Conservation (phyloP, 352 stramenopile species). For the Pythium myriotylum region DNA sequence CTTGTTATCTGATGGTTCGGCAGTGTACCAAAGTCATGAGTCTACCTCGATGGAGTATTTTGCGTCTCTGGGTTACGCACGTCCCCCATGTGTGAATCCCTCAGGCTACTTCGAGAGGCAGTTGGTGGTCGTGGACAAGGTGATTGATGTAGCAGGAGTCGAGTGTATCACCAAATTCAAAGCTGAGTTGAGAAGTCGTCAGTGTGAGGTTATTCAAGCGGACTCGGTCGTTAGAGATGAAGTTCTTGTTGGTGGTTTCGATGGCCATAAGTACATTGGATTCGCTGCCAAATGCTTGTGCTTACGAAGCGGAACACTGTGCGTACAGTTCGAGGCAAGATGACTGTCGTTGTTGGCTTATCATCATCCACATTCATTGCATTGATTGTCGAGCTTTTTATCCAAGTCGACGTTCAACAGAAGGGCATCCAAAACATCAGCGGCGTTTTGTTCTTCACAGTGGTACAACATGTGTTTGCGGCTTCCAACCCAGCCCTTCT, state of each 20-base stretch:
- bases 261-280: neutral
- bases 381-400: slow-evolving; percentile 46
- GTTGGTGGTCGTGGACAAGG: slow-evolving; percentile 49
- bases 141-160: slow-evolving; percentile 29
- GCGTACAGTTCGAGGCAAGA: slow-evolving; percentile 56
- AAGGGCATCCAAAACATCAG: slow-evolving; percentile 48
- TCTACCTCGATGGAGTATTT: slow-evolving; percentile 59
- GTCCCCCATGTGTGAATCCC: slow-evolving; percentile 59
- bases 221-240: slow-evolving; percentile 17
- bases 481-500: slow-evolving; percentile 26
- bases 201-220: neutral
- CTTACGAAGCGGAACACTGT: slow-evolving; percentile 26
- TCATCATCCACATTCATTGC: slow-evolving; percentile 37
- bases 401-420: slow-evolving; percentile 46
- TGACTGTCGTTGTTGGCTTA: slow-evolving; percentile 29
- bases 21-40: slow-evolving; percentile 65
- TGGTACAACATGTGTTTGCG: slow-evolving; percentile 49
- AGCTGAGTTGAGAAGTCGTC: slow-evolving; percentile 33
- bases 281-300: slow-evolving; percentile 20
- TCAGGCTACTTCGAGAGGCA: slow-evolving; percentile 71
- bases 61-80: slow-evolving; percentile 47
- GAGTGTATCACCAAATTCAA: slow-evolving; percentile 38
- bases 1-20: slow-evolving; percentile 47
- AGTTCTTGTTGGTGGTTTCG: neutral
- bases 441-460: slow-evolving; percentile 48